Base-by-base conservation (phyloP, 2,329 filamentous ascomycete genomes). In the Shiraia sp. region DNA sequence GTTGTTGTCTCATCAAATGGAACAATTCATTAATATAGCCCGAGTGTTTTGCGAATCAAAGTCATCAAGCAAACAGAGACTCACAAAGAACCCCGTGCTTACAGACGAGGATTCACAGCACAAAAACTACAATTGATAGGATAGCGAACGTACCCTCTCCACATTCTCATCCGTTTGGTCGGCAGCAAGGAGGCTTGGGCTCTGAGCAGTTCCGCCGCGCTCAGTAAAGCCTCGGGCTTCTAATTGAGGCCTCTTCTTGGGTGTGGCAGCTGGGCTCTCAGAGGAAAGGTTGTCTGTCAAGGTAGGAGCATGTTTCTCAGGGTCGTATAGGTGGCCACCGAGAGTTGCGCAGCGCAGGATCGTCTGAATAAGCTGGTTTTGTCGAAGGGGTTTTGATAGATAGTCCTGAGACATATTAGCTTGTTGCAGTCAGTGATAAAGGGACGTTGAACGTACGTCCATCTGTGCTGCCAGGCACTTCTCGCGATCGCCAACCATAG, bases 391-490 rank as follows among this genome's bases (percentile, higher is more conserved):
- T 69, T 99, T 99, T 13, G 92, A 96, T 29, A 99, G 77, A 66
- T 99, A 99, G 70, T 99, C 93, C 69, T 72, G 37, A 14, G 12
- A n/a, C 14, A 32, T 35, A 45, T 66, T 37, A 59, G 49, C 37
- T 45, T 32, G 14, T 15, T 15, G 3, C 7, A 15, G 22, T 15
- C 19, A 14, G 4, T 8, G 25, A 14, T 2, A 24, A 22, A 5
- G n/a, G 7, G 1, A 12, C 7, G 10, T 4, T 24, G 7, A 12
- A 67, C 68, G 41, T 53, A 70, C 67, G 69, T 99, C 93, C 93
- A 99, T 99, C 74, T 97, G 90, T 8, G 92, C 93, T 68, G 96
- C 90, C 48, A 99, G 95, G 70, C 93, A 99, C 76, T 95, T 96
- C 69, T 99, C 93, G 35, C 93, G 83, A 65, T 99, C 93, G 53